These are phyloP conservation scores for Circinella umbellata DNA, from an alignment of 371 early-diverging fungal species.

Conservation along the genomic window DNA sequence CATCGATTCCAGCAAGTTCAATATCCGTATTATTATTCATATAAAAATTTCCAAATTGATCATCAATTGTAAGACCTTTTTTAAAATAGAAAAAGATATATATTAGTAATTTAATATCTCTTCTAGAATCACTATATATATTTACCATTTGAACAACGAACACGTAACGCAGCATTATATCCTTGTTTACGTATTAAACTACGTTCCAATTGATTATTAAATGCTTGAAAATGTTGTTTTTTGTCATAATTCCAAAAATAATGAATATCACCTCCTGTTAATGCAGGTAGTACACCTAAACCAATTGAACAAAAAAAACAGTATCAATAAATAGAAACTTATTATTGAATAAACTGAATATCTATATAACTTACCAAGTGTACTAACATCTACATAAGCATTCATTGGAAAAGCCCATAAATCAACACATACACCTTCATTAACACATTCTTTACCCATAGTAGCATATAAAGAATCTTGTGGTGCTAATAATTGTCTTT, in stretches of 20 bases:
- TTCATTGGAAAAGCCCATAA: constrained; percentile 77
- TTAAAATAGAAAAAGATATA: neutral
- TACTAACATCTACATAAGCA: constrained; percentile 88
- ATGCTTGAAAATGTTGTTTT: constrained; percentile 65
- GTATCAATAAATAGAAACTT: neutral
- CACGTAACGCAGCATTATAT: constrained; percentile 85
- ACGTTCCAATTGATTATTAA: constrained; percentile 72
- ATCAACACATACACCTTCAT: constrained; percentile 84
- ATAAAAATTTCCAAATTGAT: constrained; percentile 93
- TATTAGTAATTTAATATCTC: too few species aligned
- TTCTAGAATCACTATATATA: too few species aligned
- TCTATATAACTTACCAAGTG: constrained; percentile 54
- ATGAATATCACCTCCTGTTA: constrained; percentile 91
- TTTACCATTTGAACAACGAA: constrained; percentile 88
- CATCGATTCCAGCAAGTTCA: constrained; percentile 87
- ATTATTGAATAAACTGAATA: too few species aligned
- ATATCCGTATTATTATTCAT: constrained; percentile 93
- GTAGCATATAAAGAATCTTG: constrained; percentile 86
- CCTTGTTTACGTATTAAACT: constrained; percentile 80
- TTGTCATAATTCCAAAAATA: constrained; percentile 80
- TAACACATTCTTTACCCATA: constrained; percentile 78
- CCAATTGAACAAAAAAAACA: too few species aligned
- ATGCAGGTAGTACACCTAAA: constrained; percentile 70
- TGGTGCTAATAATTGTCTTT: constrained; percentile 82
- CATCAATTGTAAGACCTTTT: constrained; percentile 75